A percentile compares a stretch with the other conserved stretches of the same genome.
These are phyloP conservation scores for Micromonas pusilla DNA, from an alignment of 139 green algal species.

Conservation along the genomic window DNA sequence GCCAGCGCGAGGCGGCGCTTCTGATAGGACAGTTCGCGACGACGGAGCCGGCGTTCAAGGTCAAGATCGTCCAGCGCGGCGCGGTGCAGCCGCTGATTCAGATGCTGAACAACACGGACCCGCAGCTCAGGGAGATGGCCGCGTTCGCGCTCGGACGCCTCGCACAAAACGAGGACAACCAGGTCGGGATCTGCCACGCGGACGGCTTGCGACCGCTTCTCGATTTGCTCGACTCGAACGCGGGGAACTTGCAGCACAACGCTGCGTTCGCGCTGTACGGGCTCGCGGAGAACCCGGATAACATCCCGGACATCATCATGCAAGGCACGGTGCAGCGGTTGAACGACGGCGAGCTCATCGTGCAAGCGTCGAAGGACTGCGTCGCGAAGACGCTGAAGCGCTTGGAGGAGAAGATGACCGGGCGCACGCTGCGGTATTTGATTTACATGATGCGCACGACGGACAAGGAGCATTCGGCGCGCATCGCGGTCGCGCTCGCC, in stretches of 20 bases:
- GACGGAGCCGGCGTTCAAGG: conserved; percentile 51
- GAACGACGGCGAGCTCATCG: conserved; percentile 45
- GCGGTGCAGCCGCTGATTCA: conserved; percentile 84
- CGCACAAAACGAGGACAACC: conserved; percentile 90
- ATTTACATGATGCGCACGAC: conserved; percentile 34
- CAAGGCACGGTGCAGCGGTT: conserved; percentile 58
- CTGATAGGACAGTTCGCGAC: conserved; percentile 93
- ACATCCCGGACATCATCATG: conserved; percentile 83
- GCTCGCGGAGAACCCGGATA: conserved; percentile 94
- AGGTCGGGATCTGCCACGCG: conserved; percentile 75
- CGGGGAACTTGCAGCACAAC: conserved; percentile 68
- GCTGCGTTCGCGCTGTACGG: conserved; percentile 93
- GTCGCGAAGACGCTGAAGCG: conserved; percentile 92
- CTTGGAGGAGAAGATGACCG: conserved; percentile 77
- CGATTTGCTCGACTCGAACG: conserved; percentile 75
- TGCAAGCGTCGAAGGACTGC: conserved; percentile 80
- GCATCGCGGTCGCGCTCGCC: conserved; percentile 70
- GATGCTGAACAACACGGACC: conserved; percentile 76
- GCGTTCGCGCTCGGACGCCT: conserved; percentile 93
- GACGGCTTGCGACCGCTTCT: conserved; percentile 78
- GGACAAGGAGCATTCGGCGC: conserved; percentile 47
- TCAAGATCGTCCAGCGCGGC: conserved; percentile 86
- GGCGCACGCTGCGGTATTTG: conserved; percentile 41
- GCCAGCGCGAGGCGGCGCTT: conserved; percentile 87
- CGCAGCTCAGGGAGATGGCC: conserved; percentile 88